These are phyloP conservation scores for Tinospora cordifolia DNA, from an alignment of 164 flowering plant genomes.

Conservation along the genomic window DNA sequence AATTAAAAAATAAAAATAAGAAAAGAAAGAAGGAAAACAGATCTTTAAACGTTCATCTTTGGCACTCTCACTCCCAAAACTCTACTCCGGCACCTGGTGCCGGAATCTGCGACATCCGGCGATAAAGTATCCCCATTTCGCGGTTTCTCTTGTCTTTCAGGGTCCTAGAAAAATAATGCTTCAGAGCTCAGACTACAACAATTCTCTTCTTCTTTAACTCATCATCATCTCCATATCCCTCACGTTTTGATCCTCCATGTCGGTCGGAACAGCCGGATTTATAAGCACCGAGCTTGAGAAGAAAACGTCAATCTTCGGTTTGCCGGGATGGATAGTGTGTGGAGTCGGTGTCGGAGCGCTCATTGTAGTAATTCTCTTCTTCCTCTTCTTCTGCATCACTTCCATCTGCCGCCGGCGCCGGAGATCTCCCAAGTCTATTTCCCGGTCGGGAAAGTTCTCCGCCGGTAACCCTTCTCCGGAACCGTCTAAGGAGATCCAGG, in stretches of 20 bases:
- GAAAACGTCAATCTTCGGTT: conserved; percentile 82
- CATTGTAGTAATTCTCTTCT: conserved; percentile 74
- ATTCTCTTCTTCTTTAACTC: background rate
- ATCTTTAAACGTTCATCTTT: background rate
- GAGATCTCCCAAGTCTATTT: conserved; percentile 16
- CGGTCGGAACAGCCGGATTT: conserved; percentile 45
- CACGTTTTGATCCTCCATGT: conserved; percentile 24
- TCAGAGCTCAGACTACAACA: too few species aligned
- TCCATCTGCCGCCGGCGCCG: conserved; percentile 57
- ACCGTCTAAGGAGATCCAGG: too few species aligned
- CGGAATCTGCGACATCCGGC: too few species aligned
- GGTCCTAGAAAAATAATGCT: too few species aligned
- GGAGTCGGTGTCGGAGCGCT: conserved; percentile 74
- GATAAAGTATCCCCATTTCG: too few species aligned
- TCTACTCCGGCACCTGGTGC: background rate
- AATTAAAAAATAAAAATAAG: background rate
- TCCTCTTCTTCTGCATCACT: conserved; percentile 69
- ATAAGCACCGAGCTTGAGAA: conserved; percentile 67
- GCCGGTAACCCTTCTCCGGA: conserved; percentile 34
- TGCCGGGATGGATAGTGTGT: conserved; percentile 69
- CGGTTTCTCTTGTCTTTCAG: too few species aligned
- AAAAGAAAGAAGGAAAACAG: background rate
- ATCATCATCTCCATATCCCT: background rate
- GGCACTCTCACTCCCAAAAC: background rate
- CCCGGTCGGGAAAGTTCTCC: background rate